phyloP scores from a whole-genome alignment of 108 stramenopile genomes.

The Cyclotella distinguenda region DNA sequence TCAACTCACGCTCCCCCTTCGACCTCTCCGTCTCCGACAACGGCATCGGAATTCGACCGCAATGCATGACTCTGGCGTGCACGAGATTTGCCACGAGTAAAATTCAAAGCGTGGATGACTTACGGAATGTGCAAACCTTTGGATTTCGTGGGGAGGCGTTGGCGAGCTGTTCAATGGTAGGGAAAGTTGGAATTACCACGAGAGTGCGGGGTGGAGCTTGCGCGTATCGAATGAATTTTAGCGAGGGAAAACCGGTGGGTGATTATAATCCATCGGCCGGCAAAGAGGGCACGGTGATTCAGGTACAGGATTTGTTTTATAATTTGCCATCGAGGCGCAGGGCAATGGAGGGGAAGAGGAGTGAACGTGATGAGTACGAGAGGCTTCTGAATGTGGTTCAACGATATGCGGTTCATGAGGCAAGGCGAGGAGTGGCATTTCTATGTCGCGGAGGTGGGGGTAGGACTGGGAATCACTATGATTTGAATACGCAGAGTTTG shows the following conservation, averaged over 20 bases:
- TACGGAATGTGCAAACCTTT: conserved; percentile 76
- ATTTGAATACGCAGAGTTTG: conserved; percentile 69
- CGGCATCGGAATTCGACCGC: conserved; percentile 64
- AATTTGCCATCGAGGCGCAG: conserved; percentile 88
- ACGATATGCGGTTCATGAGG: conserved; percentile 90
- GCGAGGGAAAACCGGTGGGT: conserved; percentile 60
- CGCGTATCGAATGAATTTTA: conserved; percentile 79
- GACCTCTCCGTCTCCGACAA: conserved; percentile 62
- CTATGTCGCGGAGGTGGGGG: conserved; percentile 65
- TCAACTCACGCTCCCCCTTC: conserved; percentile 7
- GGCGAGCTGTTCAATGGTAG: conserved; percentile 78
- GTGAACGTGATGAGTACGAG: conserved; percentile 86
- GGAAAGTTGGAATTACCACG: conserved; percentile 51
- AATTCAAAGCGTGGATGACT: conserved; percentile 83
- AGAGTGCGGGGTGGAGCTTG: conserved; percentile 34
- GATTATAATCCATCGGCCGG: conserved; percentile 76
- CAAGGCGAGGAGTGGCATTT: conserved; percentile 77
- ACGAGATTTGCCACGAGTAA: conserved; percentile 97
- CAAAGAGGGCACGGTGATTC: conserved; percentile 85
- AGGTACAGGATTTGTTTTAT: conserved; percentile 96
- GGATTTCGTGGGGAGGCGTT: conserved; percentile 99
- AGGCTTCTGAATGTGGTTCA: conserved; percentile 81
- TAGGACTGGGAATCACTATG: conserved; percentile 31
- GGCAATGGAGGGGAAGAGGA: conserved; percentile 58
- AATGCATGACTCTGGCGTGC: conserved; percentile 85